These are phyloP conservation scores for Pichia sp. DNA, from an alignment of 1,139 yeast species.

Conservation along the genomic window DNA sequence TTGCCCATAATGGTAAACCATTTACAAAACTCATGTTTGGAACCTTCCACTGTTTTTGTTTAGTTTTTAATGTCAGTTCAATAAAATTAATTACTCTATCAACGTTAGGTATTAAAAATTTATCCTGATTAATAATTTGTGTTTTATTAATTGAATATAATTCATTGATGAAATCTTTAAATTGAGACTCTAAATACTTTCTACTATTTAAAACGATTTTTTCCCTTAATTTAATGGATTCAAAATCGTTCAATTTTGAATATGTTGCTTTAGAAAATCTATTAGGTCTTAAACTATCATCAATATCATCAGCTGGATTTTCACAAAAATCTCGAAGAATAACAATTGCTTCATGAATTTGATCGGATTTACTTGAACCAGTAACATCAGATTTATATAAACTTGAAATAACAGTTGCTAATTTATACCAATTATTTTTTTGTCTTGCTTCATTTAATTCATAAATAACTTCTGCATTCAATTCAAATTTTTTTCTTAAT, in stretches of 20 bases:
- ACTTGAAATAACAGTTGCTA: slow-evolving; percentile 49
- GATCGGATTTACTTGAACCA: slow-evolving; percentile 50
- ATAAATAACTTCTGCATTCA: slow-evolving; percentile 65
- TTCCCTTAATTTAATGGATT: slow-evolving; percentile 37
- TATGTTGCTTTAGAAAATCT: slow-evolving; percentile 9
- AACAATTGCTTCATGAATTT: slow-evolving; percentile 60
- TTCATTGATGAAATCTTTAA: slow-evolving; percentile 65
- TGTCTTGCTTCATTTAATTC: slow-evolving; percentile 67
- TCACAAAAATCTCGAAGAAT: slow-evolving; percentile 33
- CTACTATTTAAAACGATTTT: slow-evolving; percentile 53
- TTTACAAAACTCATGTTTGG: slow-evolving; percentile 58
- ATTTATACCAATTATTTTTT: slow-evolving; percentile 41
- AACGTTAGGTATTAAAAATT: slow-evolving; percentile 17
- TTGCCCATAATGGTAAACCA: slow-evolving; percentile 89
- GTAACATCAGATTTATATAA: slow-evolving; percentile 46
- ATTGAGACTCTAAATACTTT: slow-evolving; percentile 65
- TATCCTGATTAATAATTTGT: slow-evolving; percentile 2
- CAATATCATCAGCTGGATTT: slow-evolving; percentile 7
- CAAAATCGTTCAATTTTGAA: slow-evolving; percentile 25
- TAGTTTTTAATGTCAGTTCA: slow-evolving; percentile 24
- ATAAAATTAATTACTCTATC: slow-evolving; percentile 23
- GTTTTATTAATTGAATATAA: slow-evolving; percentile 46
- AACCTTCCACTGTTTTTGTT: slow-evolving; percentile 41
- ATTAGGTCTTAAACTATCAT: slow-evolving; percentile 8
- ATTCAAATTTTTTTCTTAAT: slow-evolving; percentile 55